These are phyloP conservation scores for Cyclotella kingstonii DNA, from an alignment of 108 stramenopile species.

Conservation along the genomic window DNA sequence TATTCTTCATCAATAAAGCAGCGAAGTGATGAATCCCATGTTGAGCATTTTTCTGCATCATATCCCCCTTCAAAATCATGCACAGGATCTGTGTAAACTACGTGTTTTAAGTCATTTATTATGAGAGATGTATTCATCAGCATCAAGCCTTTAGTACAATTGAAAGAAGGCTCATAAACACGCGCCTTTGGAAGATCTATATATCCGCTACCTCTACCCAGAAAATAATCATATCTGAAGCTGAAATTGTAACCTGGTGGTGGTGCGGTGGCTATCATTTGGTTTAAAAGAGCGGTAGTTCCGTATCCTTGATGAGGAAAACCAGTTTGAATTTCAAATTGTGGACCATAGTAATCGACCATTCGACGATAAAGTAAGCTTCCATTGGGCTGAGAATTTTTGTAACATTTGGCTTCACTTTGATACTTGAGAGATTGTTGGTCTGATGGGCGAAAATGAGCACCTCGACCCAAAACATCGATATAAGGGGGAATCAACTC, in stretches of 20 bases:
- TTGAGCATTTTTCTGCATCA: slow-evolving; percentile 44
- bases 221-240: slow-evolving; percentile 34
- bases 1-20: slow-evolving; percentile 46
- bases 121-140: slow-evolving; percentile 64
- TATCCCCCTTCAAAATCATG: slow-evolving; percentile 49
- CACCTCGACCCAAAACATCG: slow-evolving; percentile 73
- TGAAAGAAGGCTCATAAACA: slow-evolving; percentile 65
- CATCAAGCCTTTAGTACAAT: slow-evolving; percentile 76
- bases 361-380: slow-evolving; percentile 72
- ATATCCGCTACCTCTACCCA: slow-evolving; percentile 46
- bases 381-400: slow-evolving; percentile 65
- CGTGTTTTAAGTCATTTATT: slow-evolving; percentile 19
- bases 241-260: slow-evolving; percentile 29
- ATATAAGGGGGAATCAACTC: slow-evolving; percentile 82
- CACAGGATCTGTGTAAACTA: slow-evolving; percentile 50
- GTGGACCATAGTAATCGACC: slow-evolving; percentile 79
- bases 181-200: slow-evolving; percentile 70
- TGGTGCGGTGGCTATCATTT: slow-evolving; percentile 37
- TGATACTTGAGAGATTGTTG: slow-evolving; percentile 53
- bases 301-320: slow-evolving; percentile 73
- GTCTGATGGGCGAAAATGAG: slow-evolving; percentile 61
- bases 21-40: slow-evolving; percentile 31
- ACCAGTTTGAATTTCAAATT: slow-evolving; percentile 79
- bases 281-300: slow-evolving; percentile 20
- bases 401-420: slow-evolving; percentile 68